A percentile compares a stretch with the other conserved stretches of the same genome.
These are phyloP conservation scores for Acacia melanoxylon DNA, from an alignment of 306 rosid genomes.

Conservation along the genomic window DNA sequence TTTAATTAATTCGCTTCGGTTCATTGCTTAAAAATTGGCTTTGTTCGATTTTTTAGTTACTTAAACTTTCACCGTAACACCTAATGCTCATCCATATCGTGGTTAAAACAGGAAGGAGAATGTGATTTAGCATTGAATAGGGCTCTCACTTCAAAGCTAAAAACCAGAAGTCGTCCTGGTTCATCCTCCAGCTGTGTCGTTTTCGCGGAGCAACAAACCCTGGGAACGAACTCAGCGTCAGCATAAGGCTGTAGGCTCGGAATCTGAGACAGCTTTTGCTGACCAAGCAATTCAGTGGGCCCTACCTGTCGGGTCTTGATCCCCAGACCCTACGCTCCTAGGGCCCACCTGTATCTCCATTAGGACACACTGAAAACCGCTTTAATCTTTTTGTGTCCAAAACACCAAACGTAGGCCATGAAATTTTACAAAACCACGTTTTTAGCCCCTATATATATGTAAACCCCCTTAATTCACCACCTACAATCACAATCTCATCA, in stretches of 20 bases:
- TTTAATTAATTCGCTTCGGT: too few relatives aligned
- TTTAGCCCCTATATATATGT: background rate
- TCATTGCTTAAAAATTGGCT: too few relatives aligned
- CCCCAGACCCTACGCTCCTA: slow-evolving; percentile 23
- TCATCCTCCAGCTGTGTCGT: slow-evolving; percentile 50
- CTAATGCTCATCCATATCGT: too few relatives aligned
- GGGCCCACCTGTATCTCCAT: slow-evolving; percentile 42
- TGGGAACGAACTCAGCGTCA: background rate
- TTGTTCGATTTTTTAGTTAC: too few relatives aligned
- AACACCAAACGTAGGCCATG: too few relatives aligned
- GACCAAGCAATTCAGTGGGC: slow-evolving; percentile 42
- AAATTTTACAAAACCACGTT: too few relatives aligned
- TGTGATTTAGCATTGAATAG: background rate
- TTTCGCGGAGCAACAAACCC: slow-evolving; percentile 36
- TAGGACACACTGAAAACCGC: background rate
- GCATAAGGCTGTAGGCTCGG: slow-evolving; percentile 2
- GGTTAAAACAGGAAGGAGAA: background rate
- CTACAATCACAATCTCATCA: background rate
- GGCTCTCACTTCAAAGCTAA: background rate
- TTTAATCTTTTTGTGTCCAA: background rate
- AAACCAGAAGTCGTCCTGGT: slow-evolving; percentile 11
- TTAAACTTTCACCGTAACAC: too few relatives aligned
- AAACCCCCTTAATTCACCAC: background rate
- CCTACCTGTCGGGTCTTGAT: slow-evolving; percentile 39
- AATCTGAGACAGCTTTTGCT: slow-evolving; percentile 31